Evolutionary conservation across 2,329 filamentous ascomycete genomes (phyloP).

Genomic region (Hymenoscyphus albidus): DNA sequence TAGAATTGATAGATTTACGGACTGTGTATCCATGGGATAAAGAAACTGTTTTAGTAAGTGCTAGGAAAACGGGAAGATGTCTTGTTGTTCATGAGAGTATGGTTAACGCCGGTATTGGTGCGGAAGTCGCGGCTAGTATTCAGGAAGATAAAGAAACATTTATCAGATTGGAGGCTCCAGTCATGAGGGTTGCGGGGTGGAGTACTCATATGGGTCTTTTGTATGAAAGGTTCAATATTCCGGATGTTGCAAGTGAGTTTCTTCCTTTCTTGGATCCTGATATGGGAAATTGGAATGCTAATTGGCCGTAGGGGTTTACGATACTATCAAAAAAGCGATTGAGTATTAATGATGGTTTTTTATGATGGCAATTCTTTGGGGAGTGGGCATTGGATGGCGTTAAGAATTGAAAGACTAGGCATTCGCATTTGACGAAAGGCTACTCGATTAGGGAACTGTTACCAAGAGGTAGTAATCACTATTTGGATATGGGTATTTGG

Average conservation of each 20-base stretch:
- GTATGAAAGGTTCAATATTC: conserved; percentile 63
- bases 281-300: conserved; percentile 13
- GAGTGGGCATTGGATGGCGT: neutral
- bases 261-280: neutral
- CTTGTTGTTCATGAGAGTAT: conserved; percentile 73
- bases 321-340: conserved; percentile 34
- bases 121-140: conserved; percentile 68
- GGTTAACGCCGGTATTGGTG: conserved; percentile 69
- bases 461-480: neutral
- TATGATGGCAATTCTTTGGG: neutral
- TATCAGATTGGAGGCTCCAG: conserved; percentile 63
- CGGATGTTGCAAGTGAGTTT: conserved; percentile 64
- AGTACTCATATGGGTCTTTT: conserved; percentile 62
- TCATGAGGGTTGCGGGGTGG: conserved; percentile 67
- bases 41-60: conserved; percentile 60
- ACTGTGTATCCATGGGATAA: conserved; percentile 74
- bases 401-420: neutral
- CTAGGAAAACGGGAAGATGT: conserved; percentile 65
- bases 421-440: neutral
- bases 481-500: neutral
- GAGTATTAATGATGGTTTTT: conserved; percentile 25
- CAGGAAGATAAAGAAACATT: conserved; percentile 62
- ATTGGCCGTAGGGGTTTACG: conserved; percentile 33
- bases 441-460: neutral
- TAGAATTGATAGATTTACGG: conserved; percentile 67